Base-by-base conservation (phyloP, 1,284 basidiomycete genomes). In the Pascua guehoae region DNA sequence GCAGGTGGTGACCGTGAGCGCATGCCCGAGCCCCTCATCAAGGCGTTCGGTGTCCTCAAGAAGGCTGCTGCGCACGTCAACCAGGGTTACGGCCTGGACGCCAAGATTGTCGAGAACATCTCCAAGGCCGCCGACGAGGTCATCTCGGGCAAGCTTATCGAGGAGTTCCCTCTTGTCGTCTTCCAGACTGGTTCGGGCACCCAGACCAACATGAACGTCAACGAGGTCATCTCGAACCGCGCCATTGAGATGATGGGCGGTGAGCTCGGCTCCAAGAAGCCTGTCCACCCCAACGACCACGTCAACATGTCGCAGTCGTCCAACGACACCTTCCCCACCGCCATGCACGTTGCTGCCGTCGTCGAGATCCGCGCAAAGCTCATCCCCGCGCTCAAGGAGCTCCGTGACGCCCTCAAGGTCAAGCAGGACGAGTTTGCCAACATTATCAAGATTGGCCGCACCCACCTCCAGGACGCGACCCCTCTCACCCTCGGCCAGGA, bases 181-280 rank as follows among this genome's bases (percentile, higher is more conserved):
- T 98, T 97, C 85, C 96, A 99, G 80, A 99, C 96, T 48, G 96
- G 96, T 57, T 96, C 91, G 57, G 96, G 96, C 51, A 99, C 96
- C 4, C 96, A 99, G 79, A 95, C 91, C 76, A 99, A 99, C 83
- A 99, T 99, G 96, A 99, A 98, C 79, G 90, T 86, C 61, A 99
- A 99, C 78, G 96, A 99, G 85, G 95, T 98, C 72, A 96, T 99
- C 75, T 94, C 91, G 37, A 99, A 99, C 79, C 88, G 95, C 61
- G 96, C 96, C 41, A 99, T 98, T 71, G 92, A 99, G 80, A 81
- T 97, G 65, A 86, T 98, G 62, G 96, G 96, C 18, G 96, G 96
- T 36, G 84, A 96, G 79, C 82, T 97, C 54, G 96, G 96, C 47
- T 91, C 88, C 60, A 99, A 98, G 83, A 92, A 85, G 73, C 96